These are phyloP conservation scores for Thoreauomyces humboldtii DNA, from an alignment of 192 early-diverging fungal species.

Conservation along the genomic window DNA sequence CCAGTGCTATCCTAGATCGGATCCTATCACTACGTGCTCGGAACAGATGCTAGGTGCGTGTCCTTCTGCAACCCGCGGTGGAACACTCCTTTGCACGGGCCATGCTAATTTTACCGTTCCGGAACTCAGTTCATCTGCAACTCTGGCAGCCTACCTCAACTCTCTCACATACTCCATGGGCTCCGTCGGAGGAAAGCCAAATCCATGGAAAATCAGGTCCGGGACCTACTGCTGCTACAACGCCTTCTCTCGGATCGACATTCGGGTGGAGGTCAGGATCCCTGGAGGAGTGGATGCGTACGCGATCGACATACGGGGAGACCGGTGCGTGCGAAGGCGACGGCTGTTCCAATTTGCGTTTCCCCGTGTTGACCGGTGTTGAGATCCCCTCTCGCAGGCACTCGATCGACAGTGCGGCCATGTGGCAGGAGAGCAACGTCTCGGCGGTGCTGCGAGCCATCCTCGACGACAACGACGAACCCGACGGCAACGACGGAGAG, in stretches of 20 bases:
- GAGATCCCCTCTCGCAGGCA: constrained; percentile 39
- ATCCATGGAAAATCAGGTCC: constrained; percentile 63
- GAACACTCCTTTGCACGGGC: too few species aligned
- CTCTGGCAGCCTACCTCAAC: constrained; percentile 96
- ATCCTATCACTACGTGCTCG: constrained; percentile 60
- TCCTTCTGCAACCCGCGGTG: too few species aligned
- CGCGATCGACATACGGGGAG: constrained; percentile 82
- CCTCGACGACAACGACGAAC: constrained; percentile 82
- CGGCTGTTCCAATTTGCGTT: not conserved
- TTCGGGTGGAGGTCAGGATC: constrained; percentile 97
- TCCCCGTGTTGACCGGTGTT: too few species aligned
- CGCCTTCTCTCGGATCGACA: constrained; percentile 93
- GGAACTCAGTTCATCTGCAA: constrained; percentile 93
- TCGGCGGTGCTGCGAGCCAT: constrained; percentile 87
- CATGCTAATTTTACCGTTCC: too few species aligned
- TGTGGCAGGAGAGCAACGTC: constrained; percentile 91
- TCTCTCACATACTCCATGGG: constrained; percentile 87
- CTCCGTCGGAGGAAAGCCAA: constrained; percentile 55
- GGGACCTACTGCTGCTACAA: constrained; percentile 94
- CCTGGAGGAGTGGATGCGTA: constrained; percentile 97
- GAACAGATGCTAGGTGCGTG: constrained; percentile 49
- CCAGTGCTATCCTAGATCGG: constrained; percentile 85
- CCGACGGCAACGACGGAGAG: constrained; percentile 69
- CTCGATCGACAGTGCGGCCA: constrained; percentile 53
- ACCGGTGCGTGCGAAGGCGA: constrained; percentile 53